Percentiles rank a stretch among this genome's conserved stretches.
phyloP scores from a whole-genome alignment of 768 basidiomycete species.

The Xerocomellus intermedius region DNA sequence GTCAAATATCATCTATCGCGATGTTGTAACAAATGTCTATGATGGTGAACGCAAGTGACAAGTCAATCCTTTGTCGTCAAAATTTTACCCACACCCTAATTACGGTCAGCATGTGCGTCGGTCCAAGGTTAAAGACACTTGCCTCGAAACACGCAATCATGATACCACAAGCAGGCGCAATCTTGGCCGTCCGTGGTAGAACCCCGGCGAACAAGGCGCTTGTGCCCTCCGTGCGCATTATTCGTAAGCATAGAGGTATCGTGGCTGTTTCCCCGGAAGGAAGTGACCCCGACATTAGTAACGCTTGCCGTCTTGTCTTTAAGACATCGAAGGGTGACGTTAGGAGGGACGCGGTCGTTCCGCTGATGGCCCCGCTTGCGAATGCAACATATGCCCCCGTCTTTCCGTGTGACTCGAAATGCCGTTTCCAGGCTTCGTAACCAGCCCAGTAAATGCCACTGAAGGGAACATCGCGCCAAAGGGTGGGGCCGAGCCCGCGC shows the following conservation, averaged over 20 bases:
- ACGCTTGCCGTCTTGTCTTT: conserved; percentile 89
- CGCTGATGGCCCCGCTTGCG: conserved; percentile 86
- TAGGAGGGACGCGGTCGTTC: conserved; percentile 79
- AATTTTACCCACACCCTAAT: conserved; percentile 58
- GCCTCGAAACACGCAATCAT: conserved; percentile 98
- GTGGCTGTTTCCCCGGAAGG: conserved; percentile 44
- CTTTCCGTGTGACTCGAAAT: conserved; percentile 51
- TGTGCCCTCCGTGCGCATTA: conserved; percentile 76
- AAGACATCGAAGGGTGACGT: conserved; percentile 97
- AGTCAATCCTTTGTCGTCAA: conserved; percentile 39
- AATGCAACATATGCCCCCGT: conserved; percentile 74
- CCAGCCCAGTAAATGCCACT: conserved; percentile 96
- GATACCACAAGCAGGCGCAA: conserved; percentile 96
- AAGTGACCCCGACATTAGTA: conserved; percentile 60
- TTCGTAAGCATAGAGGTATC: conserved; percentile 62
- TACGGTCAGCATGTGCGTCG: conserved; percentile 13
- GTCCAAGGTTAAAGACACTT: conserved; percentile 15
- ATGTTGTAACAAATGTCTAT: conserved; percentile 31
- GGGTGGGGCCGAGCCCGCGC: conserved; percentile 86
- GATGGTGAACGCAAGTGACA: conserved; percentile 1
- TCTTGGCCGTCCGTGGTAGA: conserved; percentile 87
- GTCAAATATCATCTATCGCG: conserved; percentile 18
- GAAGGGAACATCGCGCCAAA: conserved; percentile 98
- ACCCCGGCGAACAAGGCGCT: conserved; percentile 81
- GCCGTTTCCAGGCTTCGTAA: conserved; percentile 80